phyloP scores from a whole-genome alignment of 2,329 filamentous ascomycete genomes.

The Trichoderma citrinoviride region DNA sequence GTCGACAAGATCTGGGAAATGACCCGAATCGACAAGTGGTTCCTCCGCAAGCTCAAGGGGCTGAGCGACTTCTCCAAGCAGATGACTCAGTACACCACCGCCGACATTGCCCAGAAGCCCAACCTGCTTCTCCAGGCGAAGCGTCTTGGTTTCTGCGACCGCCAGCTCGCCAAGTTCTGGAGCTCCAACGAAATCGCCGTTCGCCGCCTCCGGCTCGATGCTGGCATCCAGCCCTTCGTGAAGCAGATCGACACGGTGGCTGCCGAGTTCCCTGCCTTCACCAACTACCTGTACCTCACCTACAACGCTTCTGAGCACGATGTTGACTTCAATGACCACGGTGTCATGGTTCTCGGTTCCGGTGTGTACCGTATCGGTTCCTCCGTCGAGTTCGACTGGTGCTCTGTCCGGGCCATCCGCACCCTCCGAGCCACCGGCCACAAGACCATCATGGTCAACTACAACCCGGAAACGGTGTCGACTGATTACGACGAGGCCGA shows the following conservation, averaged over 20 bases:
- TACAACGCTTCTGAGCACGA: slow-evolving; percentile 91
- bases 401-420: slow-evolving; percentile 88
- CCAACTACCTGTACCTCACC: slow-evolving; percentile 95
- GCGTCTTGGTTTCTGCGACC: slow-evolving; percentile 89
- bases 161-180: slow-evolving; percentile 91
- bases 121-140: slow-evolving; percentile 79
- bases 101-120: slow-evolving; percentile 62
- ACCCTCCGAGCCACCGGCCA: slow-evolving; percentile 79
- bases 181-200: slow-evolving; percentile 92
- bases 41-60: slow-evolving; percentile 85
- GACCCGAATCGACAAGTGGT: slow-evolving; percentile 99
- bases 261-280: slow-evolving; percentile 89
- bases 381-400: slow-evolving; percentile 99
- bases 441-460: slow-evolving; percentile 97
- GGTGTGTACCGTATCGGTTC: slow-evolving; percentile 97
- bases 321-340: slow-evolving; percentile 79
- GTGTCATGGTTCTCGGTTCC: slow-evolving; percentile 93
- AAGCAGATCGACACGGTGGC: slow-evolving; percentile 99
- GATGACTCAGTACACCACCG: slow-evolving; percentile 65
- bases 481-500: slow-evolving; percentile 97
- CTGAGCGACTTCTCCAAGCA: slow-evolving; percentile 83
- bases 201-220: slow-evolving; percentile 77
- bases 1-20: slow-evolving; percentile 98
- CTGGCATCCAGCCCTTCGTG: slow-evolving; percentile 81
- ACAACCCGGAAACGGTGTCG: slow-evolving; percentile 84